These are phyloP conservation scores for Suillus subluteus DNA, from an alignment of 768 basidiomycete species.

Conservation along the genomic window DNA sequence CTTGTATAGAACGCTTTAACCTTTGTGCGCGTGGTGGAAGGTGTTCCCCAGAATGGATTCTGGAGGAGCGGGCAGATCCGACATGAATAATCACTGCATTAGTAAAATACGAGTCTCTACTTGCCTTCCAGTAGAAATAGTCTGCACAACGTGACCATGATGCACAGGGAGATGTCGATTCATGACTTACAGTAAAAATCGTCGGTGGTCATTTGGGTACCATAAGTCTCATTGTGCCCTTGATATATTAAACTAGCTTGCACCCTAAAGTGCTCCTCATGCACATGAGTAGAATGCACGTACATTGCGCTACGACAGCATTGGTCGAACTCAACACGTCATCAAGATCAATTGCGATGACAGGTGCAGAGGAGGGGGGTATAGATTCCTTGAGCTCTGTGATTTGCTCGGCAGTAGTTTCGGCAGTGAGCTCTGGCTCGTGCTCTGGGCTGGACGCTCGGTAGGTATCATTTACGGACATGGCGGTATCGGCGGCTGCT, in stretches of 20 bases:
- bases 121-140: constrained; percentile 79
- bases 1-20: constrained; percentile 62
- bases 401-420: constrained; percentile 14
- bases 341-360: constrained; percentile 69
- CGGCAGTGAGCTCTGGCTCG: constrained; percentile 4
- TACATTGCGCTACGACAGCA: constrained; percentile 57
- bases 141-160: constrained; percentile 39
- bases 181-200: constrained; percentile 60
- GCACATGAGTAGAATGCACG: constrained; percentile 24
- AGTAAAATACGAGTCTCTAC: constrained; percentile 5
- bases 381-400: constrained; percentile 16
- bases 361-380: constrained; percentile 33
- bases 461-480: constrained; percentile 14
- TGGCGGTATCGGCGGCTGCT: neutral
- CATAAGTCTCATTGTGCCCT: constrained; percentile 72
- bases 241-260: constrained; percentile 6
- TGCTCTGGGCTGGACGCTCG: constrained; percentile 9
- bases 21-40: constrained; percentile 59
- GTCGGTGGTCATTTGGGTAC: constrained; percentile 57
- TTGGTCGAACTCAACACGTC: constrained; percentile 74
- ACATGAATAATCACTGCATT: neutral
- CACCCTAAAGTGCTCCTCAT: neutral
- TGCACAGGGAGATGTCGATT: constrained; percentile 1
- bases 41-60: constrained; percentile 65
- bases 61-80: constrained; percentile 19